Percentiles rank a stretch among this genome's conserved stretches.
These are phyloP conservation scores for Cadophora sp. DNA, from an alignment of 2,329 filamentous ascomycete genomes.

Conservation along the genomic window DNA sequence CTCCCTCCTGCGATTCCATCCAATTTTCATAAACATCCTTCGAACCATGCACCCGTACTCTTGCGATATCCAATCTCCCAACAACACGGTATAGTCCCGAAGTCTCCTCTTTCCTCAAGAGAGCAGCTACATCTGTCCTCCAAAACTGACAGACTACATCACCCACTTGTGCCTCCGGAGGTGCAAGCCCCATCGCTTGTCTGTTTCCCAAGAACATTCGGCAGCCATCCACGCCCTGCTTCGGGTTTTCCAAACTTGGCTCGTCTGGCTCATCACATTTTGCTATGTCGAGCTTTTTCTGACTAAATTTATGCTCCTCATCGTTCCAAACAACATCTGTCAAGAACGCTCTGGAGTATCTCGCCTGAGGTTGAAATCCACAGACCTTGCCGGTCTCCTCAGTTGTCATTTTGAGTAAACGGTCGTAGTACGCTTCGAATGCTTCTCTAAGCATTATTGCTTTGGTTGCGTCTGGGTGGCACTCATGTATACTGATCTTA, in stretches of 20 bases:
- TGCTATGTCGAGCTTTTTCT: neutral
- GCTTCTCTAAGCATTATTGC: neutral
- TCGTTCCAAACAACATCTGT: neutral
- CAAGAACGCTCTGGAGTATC: neutral
- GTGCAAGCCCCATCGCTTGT: conserved; percentile 8
- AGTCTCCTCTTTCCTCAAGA: neutral
- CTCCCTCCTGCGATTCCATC: neutral
- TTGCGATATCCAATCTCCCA: neutral
- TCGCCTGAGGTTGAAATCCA: neutral
- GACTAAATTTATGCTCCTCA: neutral
- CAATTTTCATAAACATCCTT: neutral
- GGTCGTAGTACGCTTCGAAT: neutral
- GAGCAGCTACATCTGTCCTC: neutral
- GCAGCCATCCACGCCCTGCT: neutral
- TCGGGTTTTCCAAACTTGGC: neutral
- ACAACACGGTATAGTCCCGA: neutral
- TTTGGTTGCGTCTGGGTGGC: neutral
- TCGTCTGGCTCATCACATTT: neutral
- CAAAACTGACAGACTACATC: conserved; percentile 16
- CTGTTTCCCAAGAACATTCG: conserved; percentile 10
- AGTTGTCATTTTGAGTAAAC: neutral
- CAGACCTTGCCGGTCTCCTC: neutral
- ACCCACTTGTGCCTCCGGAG: conserved; percentile 6
- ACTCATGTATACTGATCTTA: neutral
- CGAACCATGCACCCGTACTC: neutral